Evolutionary conservation across 2,329 filamentous ascomycete species (phyloP).

Genomic region (Alternaria novae-zelandiae): DNA sequence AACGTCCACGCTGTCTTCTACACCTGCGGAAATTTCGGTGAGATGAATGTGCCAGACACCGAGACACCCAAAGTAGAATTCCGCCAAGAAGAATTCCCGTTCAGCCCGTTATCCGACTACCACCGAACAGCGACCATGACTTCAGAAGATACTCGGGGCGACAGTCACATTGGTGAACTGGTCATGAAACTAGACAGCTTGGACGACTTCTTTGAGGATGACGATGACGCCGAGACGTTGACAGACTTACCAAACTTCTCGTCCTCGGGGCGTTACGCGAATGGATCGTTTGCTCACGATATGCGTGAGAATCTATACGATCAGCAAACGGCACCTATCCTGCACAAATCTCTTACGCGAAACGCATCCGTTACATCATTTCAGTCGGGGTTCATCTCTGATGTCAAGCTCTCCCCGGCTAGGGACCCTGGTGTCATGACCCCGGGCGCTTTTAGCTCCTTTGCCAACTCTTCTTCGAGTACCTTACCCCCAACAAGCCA

Average conservation of each 20-base stretch:
- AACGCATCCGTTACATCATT: slow-evolving; percentile 78
- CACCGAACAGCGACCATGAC: slow-evolving; percentile 90
- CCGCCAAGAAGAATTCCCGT: slow-evolving; percentile 84
- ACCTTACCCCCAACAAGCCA: slow-evolving; percentile 25
- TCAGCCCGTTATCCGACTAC: slow-evolving; percentile 71
- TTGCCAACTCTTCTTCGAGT: slow-evolving; percentile 36
- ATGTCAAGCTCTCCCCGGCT: slow-evolving; percentile 66
- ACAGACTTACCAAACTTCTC: slow-evolving; percentile 44
- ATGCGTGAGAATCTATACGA: slow-evolving; percentile 82
- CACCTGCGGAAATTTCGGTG: slow-evolving; percentile 70
- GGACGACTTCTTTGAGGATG: slow-evolving; percentile 62
- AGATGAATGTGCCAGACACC: slow-evolving; percentile 61
- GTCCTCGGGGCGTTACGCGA: slow-evolving; percentile 38
- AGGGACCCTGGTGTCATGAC: slow-evolving; percentile 61
- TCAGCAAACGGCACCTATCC: slow-evolving; percentile 87
- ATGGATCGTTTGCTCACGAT: slow-evolving; percentile 32
- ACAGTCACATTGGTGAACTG: slow-evolving; percentile 80
- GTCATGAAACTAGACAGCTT: slow-evolving; percentile 66
- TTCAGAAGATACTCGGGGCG: slow-evolving; percentile 78
- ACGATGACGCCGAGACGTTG: slow-evolving; percentile 46
- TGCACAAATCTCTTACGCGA: slow-evolving; percentile 78
- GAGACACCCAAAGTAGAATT: slow-evolving; percentile 90
- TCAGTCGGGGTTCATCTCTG: slow-evolving; percentile 81
- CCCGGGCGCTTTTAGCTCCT: slow-evolving; percentile 62
- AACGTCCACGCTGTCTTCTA: slow-evolving; percentile 98